A percentile compares a stretch with the other conserved stretches of the same genome.
Evolutionary conservation across 768 basidiomycete genomes (phyloP).

Genomic region (Porpolomopsis calyptriformis): DNA sequence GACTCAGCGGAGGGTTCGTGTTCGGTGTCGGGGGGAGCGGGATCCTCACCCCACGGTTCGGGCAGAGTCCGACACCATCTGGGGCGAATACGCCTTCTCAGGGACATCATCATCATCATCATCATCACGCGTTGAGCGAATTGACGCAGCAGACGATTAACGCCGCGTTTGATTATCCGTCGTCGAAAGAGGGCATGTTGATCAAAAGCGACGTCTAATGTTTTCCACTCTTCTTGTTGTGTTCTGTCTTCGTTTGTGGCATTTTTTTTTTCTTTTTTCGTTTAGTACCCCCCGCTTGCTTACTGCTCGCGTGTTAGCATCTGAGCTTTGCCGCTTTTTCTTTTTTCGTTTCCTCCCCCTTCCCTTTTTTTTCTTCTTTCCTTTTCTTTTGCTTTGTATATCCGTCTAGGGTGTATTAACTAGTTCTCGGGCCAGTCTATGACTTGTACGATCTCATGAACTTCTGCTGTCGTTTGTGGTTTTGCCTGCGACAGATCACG

Average conservation of each 20-base stretch:
- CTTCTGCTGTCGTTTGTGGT: no score
- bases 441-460: no score
- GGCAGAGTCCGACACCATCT: slow-evolving; percentile 48
- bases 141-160: slow-evolving; percentile 39
- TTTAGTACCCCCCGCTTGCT: no score
- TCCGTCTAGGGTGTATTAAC: no score
- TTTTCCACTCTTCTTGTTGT: slow-evolving; percentile 2
- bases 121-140: slow-evolving; percentile 12
- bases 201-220: slow-evolving; percentile 4
- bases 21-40: slow-evolving; percentile 79
- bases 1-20: slow-evolving; percentile 75
- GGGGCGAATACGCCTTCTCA: slow-evolving; percentile 40
- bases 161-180: slow-evolving; percentile 31
- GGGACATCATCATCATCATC: no score
- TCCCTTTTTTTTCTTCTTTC: no score
- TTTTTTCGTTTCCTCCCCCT: no score
- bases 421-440: no score
- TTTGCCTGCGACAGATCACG: no score
- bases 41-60: slow-evolving; percentile 64
- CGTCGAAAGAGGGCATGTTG: slow-evolving; percentile 20
- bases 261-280: slow-evolving; percentile 4
- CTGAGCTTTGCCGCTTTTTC: no score
- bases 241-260: slow-evolving; percentile 4
- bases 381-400: no score
- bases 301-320: no score